Evolutionary conservation across 352 stramenopile species (phyloP).

Genomic region (Globisporangium acanthophoron): DNA sequence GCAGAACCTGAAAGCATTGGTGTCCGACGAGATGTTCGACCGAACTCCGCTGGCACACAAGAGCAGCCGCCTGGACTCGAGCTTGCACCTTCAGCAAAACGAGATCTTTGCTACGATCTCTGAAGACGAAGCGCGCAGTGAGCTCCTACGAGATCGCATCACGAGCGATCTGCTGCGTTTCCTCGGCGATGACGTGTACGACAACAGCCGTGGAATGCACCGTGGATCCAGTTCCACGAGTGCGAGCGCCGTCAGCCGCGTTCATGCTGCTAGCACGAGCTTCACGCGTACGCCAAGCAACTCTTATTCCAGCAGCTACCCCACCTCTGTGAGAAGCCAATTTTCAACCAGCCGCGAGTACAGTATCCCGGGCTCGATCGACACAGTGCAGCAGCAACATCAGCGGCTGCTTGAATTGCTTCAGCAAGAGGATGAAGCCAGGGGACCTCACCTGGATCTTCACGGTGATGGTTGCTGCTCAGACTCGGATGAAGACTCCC

Average conservation of each 20-base stretch:
- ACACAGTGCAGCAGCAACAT: constrained; percentile 21
- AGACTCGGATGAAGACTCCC: constrained; percentile 10
- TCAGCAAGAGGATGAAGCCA: constrained; percentile 11
- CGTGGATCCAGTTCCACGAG: not conserved
- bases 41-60: not conserved
- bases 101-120: not conserved
- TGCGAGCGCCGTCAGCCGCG: not conserved
- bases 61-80: not conserved
- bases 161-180: constrained; percentile 12
- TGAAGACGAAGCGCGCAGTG: constrained; percentile 1
- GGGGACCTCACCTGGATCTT: constrained; percentile 11
- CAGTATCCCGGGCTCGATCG: constrained; percentile 10
- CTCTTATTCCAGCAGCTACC: constrained; percentile 13
- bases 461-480: constrained; percentile 1
- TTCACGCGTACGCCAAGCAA: constrained; percentile 12
- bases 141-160: constrained; percentile 2
- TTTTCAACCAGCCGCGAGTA: constrained; percentile 14
- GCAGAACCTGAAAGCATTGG: constrained; percentile 5
- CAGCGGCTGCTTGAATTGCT: constrained; percentile 14
- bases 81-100: not conserved
- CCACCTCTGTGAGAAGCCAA: constrained; percentile 17
- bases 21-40: not conserved
- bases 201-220: not conserved
- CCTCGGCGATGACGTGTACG: constrained; percentile 7
- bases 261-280: not conserved